Percentiles rank a stretch among this genome's conserved stretches.
phyloP scores from a whole-genome alignment of 148 eudicot species.

The Camellia lanceoleosa region DNA sequence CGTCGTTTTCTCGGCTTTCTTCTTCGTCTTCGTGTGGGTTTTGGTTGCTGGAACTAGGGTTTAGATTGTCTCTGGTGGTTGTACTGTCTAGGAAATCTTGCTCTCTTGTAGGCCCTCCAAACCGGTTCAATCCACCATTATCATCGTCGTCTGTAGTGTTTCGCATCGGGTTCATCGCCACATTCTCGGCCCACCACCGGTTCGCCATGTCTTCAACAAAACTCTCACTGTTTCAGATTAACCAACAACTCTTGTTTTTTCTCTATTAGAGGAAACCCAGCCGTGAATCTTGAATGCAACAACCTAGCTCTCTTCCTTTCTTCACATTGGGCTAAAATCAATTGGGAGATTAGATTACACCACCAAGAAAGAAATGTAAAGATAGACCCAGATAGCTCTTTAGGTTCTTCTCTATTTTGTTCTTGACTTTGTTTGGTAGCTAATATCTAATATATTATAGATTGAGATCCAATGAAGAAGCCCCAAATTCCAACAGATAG shows the following conservation, averaged over 20 bases:
- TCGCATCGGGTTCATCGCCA: slow-evolving; percentile 42
- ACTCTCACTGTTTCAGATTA: neutral
- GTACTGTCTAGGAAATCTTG: slow-evolving; percentile 24
- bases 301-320: neutral
- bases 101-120: slow-evolving; percentile 16
- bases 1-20: slow-evolving; percentile 20
- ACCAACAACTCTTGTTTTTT: neutral
- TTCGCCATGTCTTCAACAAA: slow-evolving; percentile 39
- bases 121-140: slow-evolving; percentile 13
- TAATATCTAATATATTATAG: neutral
- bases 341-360: neutral
- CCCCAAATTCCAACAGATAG: slow-evolving; percentile 16
- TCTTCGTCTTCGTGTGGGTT: slow-evolving; percentile 16
- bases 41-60: slow-evolving; percentile 18
- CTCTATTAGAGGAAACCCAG: neutral
- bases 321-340: neutral
- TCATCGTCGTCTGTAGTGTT: slow-evolving; percentile 16
- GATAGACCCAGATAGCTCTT: neutral
- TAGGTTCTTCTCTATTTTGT: neutral
- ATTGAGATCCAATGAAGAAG: neutral
- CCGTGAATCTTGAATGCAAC: neutral
- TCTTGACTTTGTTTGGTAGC: neutral
- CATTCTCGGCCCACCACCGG: slow-evolving; percentile 78
- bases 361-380: neutral
- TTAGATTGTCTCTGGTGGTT: slow-evolving; percentile 23